These are phyloP conservation scores for Fagopyrum tataricum DNA, from an alignment of 148 eudicot species.

Conservation along the genomic window DNA sequence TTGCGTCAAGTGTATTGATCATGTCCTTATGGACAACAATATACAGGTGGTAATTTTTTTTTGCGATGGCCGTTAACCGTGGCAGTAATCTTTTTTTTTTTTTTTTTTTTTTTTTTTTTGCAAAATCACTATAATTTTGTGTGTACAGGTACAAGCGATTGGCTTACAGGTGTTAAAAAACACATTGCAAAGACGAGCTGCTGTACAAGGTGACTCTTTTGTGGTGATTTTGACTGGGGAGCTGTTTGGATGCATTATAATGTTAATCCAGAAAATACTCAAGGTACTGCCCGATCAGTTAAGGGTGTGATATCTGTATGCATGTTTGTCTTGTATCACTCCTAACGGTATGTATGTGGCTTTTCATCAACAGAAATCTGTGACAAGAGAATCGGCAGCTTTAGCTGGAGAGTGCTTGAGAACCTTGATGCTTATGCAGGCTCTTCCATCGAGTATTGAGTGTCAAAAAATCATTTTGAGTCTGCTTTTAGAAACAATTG, in stretches of 20 bases:
- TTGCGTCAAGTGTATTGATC: slow-evolving; percentile 41
- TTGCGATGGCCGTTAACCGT: not conserved
- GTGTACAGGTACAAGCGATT: slow-evolving; percentile 62
- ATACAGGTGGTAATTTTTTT: slow-evolving; percentile 42
- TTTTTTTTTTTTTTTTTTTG: not conserved
- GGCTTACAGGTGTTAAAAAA: slow-evolving; percentile 75
- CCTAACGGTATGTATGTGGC: slow-evolving; percentile 15
- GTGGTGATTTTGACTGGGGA: slow-evolving; percentile 59
- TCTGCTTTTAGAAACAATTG: slow-evolving; percentile 68
- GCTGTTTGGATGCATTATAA: slow-evolving; percentile 44
- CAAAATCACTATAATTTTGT: slow-evolving; percentile 12
- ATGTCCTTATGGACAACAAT: slow-evolving; percentile 48
- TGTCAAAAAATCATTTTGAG: slow-evolving; percentile 61
- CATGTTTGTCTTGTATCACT: slow-evolving; percentile 15
- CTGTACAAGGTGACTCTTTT: slow-evolving; percentile 43
- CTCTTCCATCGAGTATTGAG: slow-evolving; percentile 54
- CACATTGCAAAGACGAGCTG: slow-evolving; percentile 44
- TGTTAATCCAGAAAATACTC: slow-evolving; percentile 37
- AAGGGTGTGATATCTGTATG: not conserved
- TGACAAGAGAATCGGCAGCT: slow-evolving; percentile 60
- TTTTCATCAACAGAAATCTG: slow-evolving; percentile 47
- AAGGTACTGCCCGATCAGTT: slow-evolving; percentile 36
- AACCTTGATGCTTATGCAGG: slow-evolving; percentile 78
- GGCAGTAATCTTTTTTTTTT: not conserved
- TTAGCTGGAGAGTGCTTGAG: slow-evolving; percentile 80